Evolutionary conservation across 257 asterid species (phyloP).

Genomic region (Eustoma russellianum): DNA sequence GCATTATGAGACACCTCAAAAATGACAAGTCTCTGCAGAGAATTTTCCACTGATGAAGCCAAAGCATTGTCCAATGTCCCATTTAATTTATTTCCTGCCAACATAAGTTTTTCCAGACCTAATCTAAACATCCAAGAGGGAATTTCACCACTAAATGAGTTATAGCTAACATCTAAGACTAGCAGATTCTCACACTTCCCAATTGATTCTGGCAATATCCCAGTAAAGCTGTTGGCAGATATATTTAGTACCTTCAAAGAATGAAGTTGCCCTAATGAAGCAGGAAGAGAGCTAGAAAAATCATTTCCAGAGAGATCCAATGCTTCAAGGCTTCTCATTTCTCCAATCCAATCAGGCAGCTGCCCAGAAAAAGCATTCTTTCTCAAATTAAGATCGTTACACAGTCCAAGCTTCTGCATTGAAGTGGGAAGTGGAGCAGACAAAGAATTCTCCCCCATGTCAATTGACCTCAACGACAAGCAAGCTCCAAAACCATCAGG

Average conservation of each 20-base stretch:
- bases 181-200: conserved; percentile 40
- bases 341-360: conserved; percentile 73
- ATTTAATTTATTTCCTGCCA: conserved; percentile 45
- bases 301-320: conserved; percentile 56
- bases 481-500: conserved; percentile 65
- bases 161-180: conserved; percentile 42
- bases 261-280: conserved; percentile 38
- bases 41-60: conserved; percentile 14
- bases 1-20: conserved; percentile 68
- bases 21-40: conserved; percentile 39
- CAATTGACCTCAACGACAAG: conserved; percentile 35
- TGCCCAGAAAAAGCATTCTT: conserved; percentile 45
- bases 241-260: conserved; percentile 46
- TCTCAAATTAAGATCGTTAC: conserved; percentile 40
- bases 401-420: conserved; percentile 39
- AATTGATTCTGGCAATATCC: conserved; percentile 60
- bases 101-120: conserved; percentile 34
- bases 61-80: conserved; percentile 34
- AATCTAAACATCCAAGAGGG: conserved; percentile 60
- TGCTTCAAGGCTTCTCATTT: conserved; percentile 51
- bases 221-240: conserved; percentile 45
- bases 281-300: conserved; percentile 48
- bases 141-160: conserved; percentile 47
- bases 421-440: conserved; percentile 55
- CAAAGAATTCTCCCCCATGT: conserved; percentile 46